These are phyloP conservation scores for Magnaporthales sp. DNA, from an alignment of 2,329 filamentous ascomycete genomes.

Conservation along the genomic window DNA sequence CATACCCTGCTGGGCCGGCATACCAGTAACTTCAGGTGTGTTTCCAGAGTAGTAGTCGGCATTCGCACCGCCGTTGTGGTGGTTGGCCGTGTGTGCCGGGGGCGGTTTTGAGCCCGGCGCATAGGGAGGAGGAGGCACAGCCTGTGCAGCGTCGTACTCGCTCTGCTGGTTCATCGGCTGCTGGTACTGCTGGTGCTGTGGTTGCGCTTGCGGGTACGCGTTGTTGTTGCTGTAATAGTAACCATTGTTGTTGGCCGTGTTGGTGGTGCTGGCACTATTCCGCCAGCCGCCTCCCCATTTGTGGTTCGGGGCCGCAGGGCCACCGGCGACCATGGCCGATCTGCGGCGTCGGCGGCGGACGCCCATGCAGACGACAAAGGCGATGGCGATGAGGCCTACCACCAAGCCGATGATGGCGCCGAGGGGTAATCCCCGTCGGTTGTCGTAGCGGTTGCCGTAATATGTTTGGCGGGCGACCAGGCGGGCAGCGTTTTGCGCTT, in stretches of 20 bases:
- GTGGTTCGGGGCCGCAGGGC: not conserved
- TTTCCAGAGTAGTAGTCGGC: constrained; percentile 1
- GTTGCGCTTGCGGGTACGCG: not conserved
- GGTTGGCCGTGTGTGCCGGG: not conserved
- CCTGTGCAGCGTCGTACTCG: not conserved
- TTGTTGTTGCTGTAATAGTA: not conserved
- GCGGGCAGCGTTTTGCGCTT: not conserved
- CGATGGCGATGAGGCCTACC: not conserved
- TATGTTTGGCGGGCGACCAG: constrained; percentile 1
- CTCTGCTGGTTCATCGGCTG: not conserved
- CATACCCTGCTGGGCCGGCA: not conserved
- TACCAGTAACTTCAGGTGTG: not conserved
- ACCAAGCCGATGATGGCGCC: not conserved
- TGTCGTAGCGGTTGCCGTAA: not conserved
- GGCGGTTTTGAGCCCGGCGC: not conserved
- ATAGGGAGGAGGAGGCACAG: constrained; percentile 1
- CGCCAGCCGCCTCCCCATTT: constrained; percentile 3
- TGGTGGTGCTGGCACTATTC: not conserved
- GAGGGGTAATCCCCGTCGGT: not conserved
- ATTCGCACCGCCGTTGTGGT: not conserved
- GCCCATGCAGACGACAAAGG: not conserved
- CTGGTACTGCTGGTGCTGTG: not conserved
- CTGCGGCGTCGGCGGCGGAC: not conserved
- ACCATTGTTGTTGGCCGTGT: not conserved
- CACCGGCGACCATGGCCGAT: not conserved